Evolutionary conservation across 2,329 filamentous ascomycete species (phyloP), one percentile per base, ranked within the genome.

Genomic region (Tolypocladium ophioglossoides): DNA sequence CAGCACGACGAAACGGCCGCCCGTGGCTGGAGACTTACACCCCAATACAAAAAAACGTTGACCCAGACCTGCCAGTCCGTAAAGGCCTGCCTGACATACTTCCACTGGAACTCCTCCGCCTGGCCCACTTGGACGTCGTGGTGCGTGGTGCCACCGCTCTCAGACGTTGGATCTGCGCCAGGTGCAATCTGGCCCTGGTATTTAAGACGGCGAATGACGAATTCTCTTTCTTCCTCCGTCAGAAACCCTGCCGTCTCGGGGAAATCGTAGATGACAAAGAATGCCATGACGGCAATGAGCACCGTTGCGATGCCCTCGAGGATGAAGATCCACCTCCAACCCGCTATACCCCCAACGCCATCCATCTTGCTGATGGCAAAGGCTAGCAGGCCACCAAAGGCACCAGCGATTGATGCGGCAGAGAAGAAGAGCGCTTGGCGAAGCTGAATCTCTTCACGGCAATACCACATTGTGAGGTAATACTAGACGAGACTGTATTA

Each of bases 31-130:
- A 12, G 64, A 71, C 74, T 71, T 66, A 85, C 80, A 10, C 83
- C 81, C 73, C 84, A 84, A 61, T 83, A 83, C 37, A 87, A 80
- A 51, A 85, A 72, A 5, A 85, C 71, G 52, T 77, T 78, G 32
- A 76, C 68, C 72, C 74, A 79, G 48, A 89, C 91, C 70, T 95
- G 92, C 85, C 87, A 94, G 63, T 95, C 90, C 39, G 77, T 82
- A 48, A 92, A 72, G 1, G 84, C 84, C 9, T 82, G 78, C 79
- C 82, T 84, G 55, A 94, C 82, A 64, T 91, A 94, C 16, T 75
- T 73, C 81, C 85, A 87, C 58, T 84, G 78, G 66, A 94, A 94
- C 50, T 85, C 78, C 60, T 94, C 89, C 41, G 87, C 81, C 61
- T 86, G 78, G 0, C 85, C 86, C 22, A 77, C 71, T 4, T 64